phyloP scores from a whole-genome alignment of 2,329 filamentous ascomycete species.

The Periconia macrospinosa region DNA sequence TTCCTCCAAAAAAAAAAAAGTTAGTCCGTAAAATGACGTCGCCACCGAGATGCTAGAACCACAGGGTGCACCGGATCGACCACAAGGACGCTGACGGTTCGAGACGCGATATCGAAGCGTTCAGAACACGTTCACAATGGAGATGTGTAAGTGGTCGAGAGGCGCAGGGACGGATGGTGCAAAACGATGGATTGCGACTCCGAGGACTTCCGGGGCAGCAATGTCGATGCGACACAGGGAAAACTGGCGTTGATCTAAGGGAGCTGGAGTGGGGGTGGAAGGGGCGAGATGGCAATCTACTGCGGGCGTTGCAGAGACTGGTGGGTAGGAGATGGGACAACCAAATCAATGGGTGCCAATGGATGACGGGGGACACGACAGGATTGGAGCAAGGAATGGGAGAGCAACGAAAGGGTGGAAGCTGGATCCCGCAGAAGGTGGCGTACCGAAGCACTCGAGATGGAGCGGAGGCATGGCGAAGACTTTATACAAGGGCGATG shows the following conservation, averaged over 20 bases:
- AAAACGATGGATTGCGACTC: not conserved
- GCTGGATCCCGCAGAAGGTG: not conserved
- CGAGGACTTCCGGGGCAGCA: not conserved
- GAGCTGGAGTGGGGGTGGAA: not conserved
- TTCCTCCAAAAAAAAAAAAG: not conserved
- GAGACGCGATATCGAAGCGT: constrained; percentile 1
- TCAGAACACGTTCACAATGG: not conserved
- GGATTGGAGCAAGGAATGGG: not conserved
- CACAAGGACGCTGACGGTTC: not conserved
- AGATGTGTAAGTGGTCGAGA: not conserved
- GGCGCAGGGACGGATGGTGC: not conserved
- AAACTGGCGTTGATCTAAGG: not conserved
- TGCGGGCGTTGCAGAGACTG: too few species aligned
- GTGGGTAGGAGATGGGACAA: not conserved
- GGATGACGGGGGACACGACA: not conserved
- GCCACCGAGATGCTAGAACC: not conserved
- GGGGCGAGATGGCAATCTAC: not conserved
- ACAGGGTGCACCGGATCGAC: not conserved
- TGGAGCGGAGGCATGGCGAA: too few species aligned
- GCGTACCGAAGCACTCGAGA: not conserved
- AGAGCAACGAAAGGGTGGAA: not conserved
- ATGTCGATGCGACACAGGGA: not conserved
- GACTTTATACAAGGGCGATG: too few species aligned
- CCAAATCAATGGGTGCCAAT: not conserved
- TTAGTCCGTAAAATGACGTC: not conserved